Percentiles rank a stretch among this genome's conserved stretches.
Evolutionary conservation across 495 filamentous ascomycete species (phyloP).

Genomic region (Penicillium daleae): DNA sequence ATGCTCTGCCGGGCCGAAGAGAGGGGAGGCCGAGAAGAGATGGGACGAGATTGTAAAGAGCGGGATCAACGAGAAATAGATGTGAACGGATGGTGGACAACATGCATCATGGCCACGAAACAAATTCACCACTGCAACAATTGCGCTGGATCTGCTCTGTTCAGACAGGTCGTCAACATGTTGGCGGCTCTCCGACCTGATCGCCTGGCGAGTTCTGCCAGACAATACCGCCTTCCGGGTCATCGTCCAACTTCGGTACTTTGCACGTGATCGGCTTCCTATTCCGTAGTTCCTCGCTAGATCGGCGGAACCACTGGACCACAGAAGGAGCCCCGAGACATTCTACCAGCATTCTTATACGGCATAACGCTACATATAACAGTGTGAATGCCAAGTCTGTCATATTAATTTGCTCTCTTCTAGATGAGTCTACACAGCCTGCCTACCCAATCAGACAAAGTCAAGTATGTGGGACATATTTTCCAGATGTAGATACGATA

Average conservation of each 20-base stretch:
- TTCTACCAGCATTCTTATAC: too few relatives aligned
- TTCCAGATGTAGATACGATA: constrained; percentile 1
- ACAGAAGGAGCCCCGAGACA: too few relatives aligned
- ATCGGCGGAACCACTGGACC: too few relatives aligned
- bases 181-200: constrained; percentile 7
- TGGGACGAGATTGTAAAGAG: constrained; percentile 1
- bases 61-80: constrained; percentile 15
- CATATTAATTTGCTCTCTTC: not conserved
- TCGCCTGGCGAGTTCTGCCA: constrained; percentile 16
- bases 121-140: constrained; percentile 20
- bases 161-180: constrained; percentile 6
- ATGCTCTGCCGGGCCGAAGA: constrained; percentile 14
- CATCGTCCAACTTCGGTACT: not conserved
- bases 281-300: not conserved
- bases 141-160: constrained; percentile 5
- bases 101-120: constrained; percentile 24
- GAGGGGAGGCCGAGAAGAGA: constrained; percentile 13
- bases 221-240: not conserved
- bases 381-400: too few relatives aligned
- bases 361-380: too few relatives aligned
- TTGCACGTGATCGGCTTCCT: constrained; percentile 17
- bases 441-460: not conserved
- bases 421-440: not conserved
- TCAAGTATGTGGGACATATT: not conserved
- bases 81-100: constrained; percentile 8